These are phyloP conservation scores for Porodaedalea pini DNA, from an alignment of 1,284 basidiomycete genomes.

Conservation along the genomic window DNA sequence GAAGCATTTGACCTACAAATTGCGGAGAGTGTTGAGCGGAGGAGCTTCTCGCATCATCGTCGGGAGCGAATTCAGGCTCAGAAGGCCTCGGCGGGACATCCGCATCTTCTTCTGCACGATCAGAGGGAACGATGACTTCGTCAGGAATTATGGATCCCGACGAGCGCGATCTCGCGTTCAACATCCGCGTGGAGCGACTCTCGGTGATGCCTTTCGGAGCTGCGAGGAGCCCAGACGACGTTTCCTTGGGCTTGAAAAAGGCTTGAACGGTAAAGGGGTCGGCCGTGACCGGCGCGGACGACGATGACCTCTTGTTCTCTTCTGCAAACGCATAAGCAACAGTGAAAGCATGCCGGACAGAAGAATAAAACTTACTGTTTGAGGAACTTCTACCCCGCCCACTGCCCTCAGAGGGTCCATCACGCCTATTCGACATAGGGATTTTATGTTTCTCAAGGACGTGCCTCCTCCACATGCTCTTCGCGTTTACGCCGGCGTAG, in stretches of 20 bases:
- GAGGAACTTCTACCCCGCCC: conserved; percentile 45
- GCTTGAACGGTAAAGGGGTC: not conserved
- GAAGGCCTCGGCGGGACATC: not conserved
- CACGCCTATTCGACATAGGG: conserved; percentile 77
- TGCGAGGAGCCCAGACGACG: not conserved
- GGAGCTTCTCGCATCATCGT: not conserved
- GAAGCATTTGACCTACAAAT: not conserved
- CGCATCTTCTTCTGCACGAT: not conserved
- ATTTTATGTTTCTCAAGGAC: conserved; percentile 85
- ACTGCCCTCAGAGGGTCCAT: conserved; percentile 56
- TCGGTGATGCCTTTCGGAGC: not conserved
- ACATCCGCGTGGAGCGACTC: not conserved
- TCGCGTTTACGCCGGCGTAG: conserved; percentile 79
- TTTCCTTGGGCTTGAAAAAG: conserved; percentile 1
- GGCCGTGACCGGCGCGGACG: not conserved
- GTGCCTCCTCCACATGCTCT: conserved; percentile 83
- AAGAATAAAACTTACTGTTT: conserved; percentile 48
- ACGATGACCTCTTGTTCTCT: conserved; percentile 14
- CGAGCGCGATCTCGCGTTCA: not conserved
- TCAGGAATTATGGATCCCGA: not conserved
- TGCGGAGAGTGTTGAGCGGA: conserved; percentile 1
- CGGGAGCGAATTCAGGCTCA: conserved; percentile 4
- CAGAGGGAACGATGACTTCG: not conserved
- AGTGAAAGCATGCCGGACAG: not conserved
- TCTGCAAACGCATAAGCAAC: not conserved